Evolutionary conservation across 306 rosid species (phyloP).

Genomic region (Prunus mongolica): DNA sequence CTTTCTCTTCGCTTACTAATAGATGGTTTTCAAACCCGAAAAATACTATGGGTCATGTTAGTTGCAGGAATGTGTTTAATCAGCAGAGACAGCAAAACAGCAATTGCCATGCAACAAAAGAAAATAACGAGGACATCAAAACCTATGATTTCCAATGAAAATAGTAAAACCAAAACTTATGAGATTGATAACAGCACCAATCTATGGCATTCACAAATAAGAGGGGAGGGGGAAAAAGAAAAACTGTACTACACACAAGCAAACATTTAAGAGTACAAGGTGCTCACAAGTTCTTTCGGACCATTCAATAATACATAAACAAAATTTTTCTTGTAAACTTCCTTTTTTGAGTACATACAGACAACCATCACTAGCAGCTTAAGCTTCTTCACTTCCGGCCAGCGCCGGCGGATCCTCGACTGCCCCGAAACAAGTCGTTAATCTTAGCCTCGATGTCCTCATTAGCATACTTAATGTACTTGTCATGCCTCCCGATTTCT

Average conservation of each 20-base stretch:
- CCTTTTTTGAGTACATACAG: conserved; percentile 31
- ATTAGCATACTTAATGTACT: conserved; percentile 44
- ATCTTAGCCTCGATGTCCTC: conserved; percentile 63
- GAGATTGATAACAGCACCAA: neutral
- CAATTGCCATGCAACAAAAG: too few relatives aligned
- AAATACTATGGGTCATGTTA: too few relatives aligned
- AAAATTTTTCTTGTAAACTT: conserved; percentile 20
- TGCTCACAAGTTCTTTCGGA: conserved; percentile 15
- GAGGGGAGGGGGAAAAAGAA: neutral
- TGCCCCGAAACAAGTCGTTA: conserved; percentile 51
- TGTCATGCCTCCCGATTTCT: conserved; percentile 57
- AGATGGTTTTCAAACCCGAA: too few relatives aligned
- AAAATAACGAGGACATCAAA: too few relatives aligned
- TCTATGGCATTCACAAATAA: conserved; percentile 9
- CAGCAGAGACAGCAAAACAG: too few relatives aligned
- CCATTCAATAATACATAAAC: conserved; percentile 17
- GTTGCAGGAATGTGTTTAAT: too few relatives aligned
- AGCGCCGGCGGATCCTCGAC: conserved; percentile 50
- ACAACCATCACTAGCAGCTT: conserved; percentile 19
- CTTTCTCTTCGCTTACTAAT: too few relatives aligned
- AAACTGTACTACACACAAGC: conserved; percentile 10
- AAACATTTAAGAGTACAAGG: conserved; percentile 21
- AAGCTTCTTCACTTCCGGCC: conserved; percentile 52
- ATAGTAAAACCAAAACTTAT: neutral
- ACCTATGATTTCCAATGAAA: neutral